Base-by-base conservation (phyloP, 1,139 yeast species). In the Schwanniomyces etchellsii region DNA sequence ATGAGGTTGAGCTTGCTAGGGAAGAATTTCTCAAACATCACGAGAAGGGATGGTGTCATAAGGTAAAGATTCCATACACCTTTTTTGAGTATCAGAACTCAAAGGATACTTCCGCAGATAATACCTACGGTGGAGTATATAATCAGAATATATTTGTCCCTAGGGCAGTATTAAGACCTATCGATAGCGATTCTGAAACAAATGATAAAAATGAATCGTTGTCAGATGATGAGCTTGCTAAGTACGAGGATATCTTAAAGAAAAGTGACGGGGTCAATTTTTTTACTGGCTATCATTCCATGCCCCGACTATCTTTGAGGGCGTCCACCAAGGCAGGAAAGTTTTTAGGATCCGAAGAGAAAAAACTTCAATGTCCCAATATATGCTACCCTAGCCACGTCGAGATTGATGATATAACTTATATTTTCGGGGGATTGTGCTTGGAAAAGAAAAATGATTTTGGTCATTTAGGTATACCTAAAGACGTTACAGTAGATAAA, bases 351-450 rank as follows among this genome's bases (percentile, higher is more conserved):
- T 7, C n/a, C n/a, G 9, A 7, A 7, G n/a, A 18, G 21, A 18
- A 7, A 18, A 7, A 7, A 7, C 9, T n/a, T 18, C 7, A n/a
- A 7, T 7, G 7, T 7, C 21, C 21, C 21, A n/a, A 18, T 7
- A 35, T 59, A 4, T 55, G 59, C 26, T 64, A 55, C 39, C 70
- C 61, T 28, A 59, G 58, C 34, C 57, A 54, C 30, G 56, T 54
- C 31, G 57, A 60, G 28, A 39, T 52, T 7, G 60, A 55, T 11
- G 69, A 60, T 25, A 34, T 46, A 22, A 55, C 57, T 2, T 64
- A 55, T 36, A 43, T 55, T 4, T 66, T 66, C 43, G 73, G 73
- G 3, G 74, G 74, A 0, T 32, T 67, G 6, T 41, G 32, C 27
- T 43, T 44, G 5, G 43, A 49, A 16, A 45, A 44, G 16, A 29